Percentiles rank a stretch among this genome's conserved stretches.
Evolutionary conservation across 495 filamentous ascomycete species (phyloP).

Genomic region (Lichina pygmaea): DNA sequence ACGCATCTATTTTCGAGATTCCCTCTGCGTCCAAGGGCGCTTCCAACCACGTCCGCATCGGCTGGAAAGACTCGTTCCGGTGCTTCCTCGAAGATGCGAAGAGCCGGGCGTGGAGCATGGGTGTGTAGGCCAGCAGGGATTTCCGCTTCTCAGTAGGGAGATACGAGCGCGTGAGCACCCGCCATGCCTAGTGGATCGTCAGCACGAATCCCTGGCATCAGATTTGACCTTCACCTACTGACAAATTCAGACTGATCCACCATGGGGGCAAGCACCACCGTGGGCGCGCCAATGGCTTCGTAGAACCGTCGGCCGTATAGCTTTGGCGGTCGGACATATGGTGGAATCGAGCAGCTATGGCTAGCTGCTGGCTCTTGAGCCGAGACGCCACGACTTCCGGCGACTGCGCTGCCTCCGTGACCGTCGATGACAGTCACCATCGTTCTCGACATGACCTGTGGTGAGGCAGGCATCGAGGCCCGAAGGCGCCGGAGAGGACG

Average conservation of each 20-base stretch:
- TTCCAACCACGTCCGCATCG: slow-evolving; percentile 20
- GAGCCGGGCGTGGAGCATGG: slow-evolving; percentile 82
- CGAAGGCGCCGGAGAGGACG: background rate
- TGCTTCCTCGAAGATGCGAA: slow-evolving; percentile 52
- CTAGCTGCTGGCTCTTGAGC: background rate
- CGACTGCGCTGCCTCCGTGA: background rate
- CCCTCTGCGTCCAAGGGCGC: slow-evolving; percentile 5
- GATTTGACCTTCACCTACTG: slow-evolving; percentile 13
- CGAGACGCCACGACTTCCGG: no score
- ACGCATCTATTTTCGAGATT: background rate
- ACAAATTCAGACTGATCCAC: slow-evolving; percentile 96
- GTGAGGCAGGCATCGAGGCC: background rate
- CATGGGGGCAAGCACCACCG: slow-evolving; percentile 83
- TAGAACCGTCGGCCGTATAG: slow-evolving; percentile 74
- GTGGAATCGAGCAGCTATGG: background rate
- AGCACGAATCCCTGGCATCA: slow-evolving; percentile 4
- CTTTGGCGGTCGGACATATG: slow-evolving; percentile 19
- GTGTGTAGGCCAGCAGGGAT: slow-evolving; percentile 54
- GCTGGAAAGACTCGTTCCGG: slow-evolving; percentile 51
- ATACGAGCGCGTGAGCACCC: slow-evolving; percentile 79
- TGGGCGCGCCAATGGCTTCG: slow-evolving; percentile 74
- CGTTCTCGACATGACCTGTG: background rate
- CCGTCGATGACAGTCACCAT: background rate
- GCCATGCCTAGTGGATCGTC: slow-evolving; percentile 46
- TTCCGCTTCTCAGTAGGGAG: slow-evolving; percentile 32